Conservation (phyloP, 257 asterid genomes). For the Lavandula angustifolia region DNA sequence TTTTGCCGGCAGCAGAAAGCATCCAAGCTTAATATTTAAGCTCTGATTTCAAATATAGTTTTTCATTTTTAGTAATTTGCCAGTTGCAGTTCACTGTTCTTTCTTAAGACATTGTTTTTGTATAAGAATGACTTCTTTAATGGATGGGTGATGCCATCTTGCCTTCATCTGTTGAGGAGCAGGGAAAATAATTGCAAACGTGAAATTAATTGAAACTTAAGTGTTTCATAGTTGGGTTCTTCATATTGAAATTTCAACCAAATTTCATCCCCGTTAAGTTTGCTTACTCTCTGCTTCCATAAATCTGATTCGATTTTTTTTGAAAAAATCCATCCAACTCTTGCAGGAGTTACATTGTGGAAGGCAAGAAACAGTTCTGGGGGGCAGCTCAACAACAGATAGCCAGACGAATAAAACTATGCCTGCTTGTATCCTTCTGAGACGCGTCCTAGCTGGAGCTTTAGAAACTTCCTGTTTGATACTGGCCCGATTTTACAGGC, state of each 20-base stretch:
- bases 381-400: slow-evolving; percentile 57
- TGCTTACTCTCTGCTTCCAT: too few relatives aligned
- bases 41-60: too few relatives aligned
- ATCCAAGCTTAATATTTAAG: too few relatives aligned
- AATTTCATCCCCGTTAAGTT: too few relatives aligned
- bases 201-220: not conserved
- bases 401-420: slow-evolving; percentile 51
- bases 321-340: slow-evolving; percentile 15
- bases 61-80: too few relatives aligned
- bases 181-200: too few relatives aligned
- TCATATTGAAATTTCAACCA: not conserved
- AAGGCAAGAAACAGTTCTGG: slow-evolving; percentile 60
- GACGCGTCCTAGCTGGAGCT: slow-evolving; percentile 53
- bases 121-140: too few relatives aligned
- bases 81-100: too few relatives aligned
- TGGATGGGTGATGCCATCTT: too few relatives aligned
- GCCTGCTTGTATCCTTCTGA: slow-evolving; percentile 39
- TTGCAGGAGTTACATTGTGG: slow-evolving; percentile 70
- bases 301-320: not conserved
- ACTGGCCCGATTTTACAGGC: slow-evolving; percentile 58
- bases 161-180: not conserved
- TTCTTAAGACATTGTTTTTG: too few relatives aligned
- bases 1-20: too few relatives aligned
- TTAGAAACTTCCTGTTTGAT: slow-evolving; percentile 73
- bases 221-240: slow-evolving; percentile 4